Evolutionary conservation across 2,329 filamentous ascomycete genomes (phyloP), one percentile per base, ranked within the genome.

Genomic region (Xylariaceae sp.): DNA sequence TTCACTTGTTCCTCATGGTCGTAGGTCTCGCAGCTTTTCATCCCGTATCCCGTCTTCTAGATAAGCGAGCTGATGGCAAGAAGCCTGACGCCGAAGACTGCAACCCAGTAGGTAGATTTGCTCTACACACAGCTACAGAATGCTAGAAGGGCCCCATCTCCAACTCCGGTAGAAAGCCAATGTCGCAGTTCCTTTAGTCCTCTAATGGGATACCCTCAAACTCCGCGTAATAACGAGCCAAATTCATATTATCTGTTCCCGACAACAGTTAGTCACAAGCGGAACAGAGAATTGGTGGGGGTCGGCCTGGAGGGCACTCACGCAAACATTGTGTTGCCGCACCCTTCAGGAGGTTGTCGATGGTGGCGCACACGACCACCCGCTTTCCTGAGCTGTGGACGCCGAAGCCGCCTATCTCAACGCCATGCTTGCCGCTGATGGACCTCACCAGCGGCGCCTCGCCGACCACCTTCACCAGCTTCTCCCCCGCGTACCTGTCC

Each of bases 391-490:
- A 79, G 47, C 76, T 86, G 64, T 95, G 83, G 24, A 95, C 87
- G n/a, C 86, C 88, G 52, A 96, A 96, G 0, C 85, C 89, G 39
- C 92, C 92, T 59, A 98, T 88, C 65, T 96, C 89, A 4, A 94
- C 82, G 15, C 85, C 83, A 57, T 96, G 90, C 65, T 82, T 85
- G 43, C 83, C 78, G 47, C 76, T 76, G 51, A 95, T 95, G 47
- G 78, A 68, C 65, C 88, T 93, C 36, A 96, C 90, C 9, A 80
- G 66, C 3, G 90, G 92, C 0, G 84, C 75, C 59, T 96, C 90
- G 34, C 90, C 90, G 4, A 85, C 75, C 14, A 96, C 77, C 72
- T 92, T 94, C 56, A 98, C 81, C 12, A 98, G 78, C 64, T 88
- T 90, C 72, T 96, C 92, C 32, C 89, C 89, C 5, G 90, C 90